phyloP scores from a whole-genome alignment of 2,329 filamentous ascomycete genomes.

The Lecanosticta acicola region DNA sequence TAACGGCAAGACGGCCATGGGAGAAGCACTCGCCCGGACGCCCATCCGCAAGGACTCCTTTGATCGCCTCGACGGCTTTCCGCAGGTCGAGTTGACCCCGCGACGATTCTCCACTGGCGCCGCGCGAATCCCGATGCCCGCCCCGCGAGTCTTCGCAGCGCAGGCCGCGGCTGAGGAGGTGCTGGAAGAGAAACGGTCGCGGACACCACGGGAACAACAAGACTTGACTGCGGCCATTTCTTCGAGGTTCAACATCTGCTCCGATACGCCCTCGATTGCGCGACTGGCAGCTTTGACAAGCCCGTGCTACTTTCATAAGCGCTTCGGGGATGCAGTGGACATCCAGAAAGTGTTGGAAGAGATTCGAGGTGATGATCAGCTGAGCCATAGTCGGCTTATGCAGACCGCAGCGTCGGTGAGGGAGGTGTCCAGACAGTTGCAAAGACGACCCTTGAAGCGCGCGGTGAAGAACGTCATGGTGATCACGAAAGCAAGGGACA shows the following conservation, averaged over 20 bases:
- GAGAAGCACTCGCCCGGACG: conserved; percentile 26
- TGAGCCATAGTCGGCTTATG: conserved; percentile 89
- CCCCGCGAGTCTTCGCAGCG: conserved; percentile 28
- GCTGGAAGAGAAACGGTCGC: conserved; percentile 22
- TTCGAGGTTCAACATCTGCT: conserved; percentile 25
- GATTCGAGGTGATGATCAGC: conserved; percentile 78
- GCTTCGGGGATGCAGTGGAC: conserved; percentile 93
- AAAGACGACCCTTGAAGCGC: conserved; percentile 83
- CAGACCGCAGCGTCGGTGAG: conserved; percentile 93
- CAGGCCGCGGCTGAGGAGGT: conserved; percentile 26
- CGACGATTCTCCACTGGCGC: conserved; percentile 32
- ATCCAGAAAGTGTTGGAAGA: conserved; percentile 93
- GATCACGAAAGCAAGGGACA: conserved; percentile 94
- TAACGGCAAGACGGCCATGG: conserved; percentile 20
- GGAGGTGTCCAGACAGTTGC: conserved; percentile 92
- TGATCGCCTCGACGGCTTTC: conserved; percentile 27
- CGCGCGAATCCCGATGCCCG: conserved; percentile 29
- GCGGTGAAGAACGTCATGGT: conserved; percentile 96
- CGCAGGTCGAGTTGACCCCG: conserved; percentile 26
- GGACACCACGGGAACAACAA: conserved; percentile 24
- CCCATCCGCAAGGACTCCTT: conserved; percentile 31
- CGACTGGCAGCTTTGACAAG: conserved; percentile 69
- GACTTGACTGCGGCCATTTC: conserved; percentile 24
- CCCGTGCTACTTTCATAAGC: conserved; percentile 95
- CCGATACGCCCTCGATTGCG: conserved; percentile 29